A percentile compares a stretch with the other conserved stretches of the same genome.
Conservation (phyloP, 1,139 yeast genomes). For the Yamadazyma spencermartinsiae region DNA sequence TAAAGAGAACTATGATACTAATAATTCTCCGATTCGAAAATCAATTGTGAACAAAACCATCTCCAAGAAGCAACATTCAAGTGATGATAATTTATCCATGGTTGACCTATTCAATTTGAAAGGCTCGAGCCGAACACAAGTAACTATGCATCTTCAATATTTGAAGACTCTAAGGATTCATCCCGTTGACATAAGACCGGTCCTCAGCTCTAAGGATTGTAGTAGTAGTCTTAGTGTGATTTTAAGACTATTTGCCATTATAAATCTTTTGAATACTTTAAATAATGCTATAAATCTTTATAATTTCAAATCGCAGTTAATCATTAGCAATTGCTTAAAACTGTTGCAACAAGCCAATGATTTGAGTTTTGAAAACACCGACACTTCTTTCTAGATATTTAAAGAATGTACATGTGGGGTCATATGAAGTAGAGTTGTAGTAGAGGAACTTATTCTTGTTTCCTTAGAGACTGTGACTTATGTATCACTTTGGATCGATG, state of each 20-base stretch:
- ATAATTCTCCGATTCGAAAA: conserved; percentile 12
- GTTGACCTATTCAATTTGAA: background rate
- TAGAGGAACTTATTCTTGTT: too few relatives aligned
- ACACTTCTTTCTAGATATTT: background rate
- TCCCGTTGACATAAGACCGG: background rate
- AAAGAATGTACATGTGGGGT: too few relatives aligned
- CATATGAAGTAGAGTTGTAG: too few relatives aligned
- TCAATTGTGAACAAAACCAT: conserved; percentile 4
- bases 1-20: conserved; percentile 12
- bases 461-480: too few relatives aligned
- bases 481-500: too few relatives aligned
- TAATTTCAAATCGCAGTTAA: conserved; percentile 10
- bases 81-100: conserved; percentile 1
- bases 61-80: background rate
- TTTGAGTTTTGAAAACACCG: conserved; percentile 7
- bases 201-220: background rate
- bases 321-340: conserved; percentile 10
- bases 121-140: background rate
- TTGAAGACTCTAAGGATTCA: background rate
- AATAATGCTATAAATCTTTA: conserved; percentile 6
- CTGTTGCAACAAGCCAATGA: conserved; percentile 4
- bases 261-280: conserved; percentile 8
- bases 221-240: background rate
- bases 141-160: background rate
- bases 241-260: conserved; percentile 5